A percentile compares a stretch with the other conserved stretches of the same genome.
These are phyloP conservation scores for Raddia distichophylla DNA, from an alignment of 176 grass and related monocot genomes.

Conservation along the genomic window DNA sequence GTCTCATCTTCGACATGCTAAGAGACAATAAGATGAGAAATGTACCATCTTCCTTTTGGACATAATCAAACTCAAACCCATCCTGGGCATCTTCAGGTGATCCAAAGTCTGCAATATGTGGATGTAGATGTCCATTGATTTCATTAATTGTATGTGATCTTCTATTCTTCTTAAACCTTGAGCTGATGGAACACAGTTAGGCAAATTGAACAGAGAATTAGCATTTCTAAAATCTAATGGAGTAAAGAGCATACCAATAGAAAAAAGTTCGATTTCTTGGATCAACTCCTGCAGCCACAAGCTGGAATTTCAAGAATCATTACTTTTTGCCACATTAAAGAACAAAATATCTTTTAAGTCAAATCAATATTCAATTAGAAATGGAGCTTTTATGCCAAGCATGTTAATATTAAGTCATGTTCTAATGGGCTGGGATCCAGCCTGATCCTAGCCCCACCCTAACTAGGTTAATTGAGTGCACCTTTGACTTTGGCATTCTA, in stretches of 20 bases:
- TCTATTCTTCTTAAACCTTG: slow-evolving; percentile 60
- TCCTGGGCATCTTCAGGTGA: slow-evolving; percentile 54
- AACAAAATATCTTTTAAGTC: neutral
- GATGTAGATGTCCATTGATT: slow-evolving; percentile 40
- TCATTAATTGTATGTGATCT: slow-evolving; percentile 47
- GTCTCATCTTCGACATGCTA: too few relatives aligned
- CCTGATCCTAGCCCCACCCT: neutral
- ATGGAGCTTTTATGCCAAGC: slow-evolving; percentile 6
- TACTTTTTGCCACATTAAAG: slow-evolving; percentile 12
- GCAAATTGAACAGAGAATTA: neutral
- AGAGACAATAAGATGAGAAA: slow-evolving; percentile 23
- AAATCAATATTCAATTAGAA: slow-evolving; percentile 17
- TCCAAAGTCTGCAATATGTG: slow-evolving; percentile 51
- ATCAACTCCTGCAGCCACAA: slow-evolving; percentile 62
- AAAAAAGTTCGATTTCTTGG: slow-evolving; percentile 65
- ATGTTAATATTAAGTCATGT: neutral
- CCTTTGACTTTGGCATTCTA: slow-evolving; percentile 16
- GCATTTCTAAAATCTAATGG: slow-evolving; percentile 26
- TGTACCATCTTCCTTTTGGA: slow-evolving; percentile 59
- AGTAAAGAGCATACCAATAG: slow-evolving; percentile 57
- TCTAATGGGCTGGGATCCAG: neutral
- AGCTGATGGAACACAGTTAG: slow-evolving; percentile 55
- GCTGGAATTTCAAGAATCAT: slow-evolving; percentile 50
- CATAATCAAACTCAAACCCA: slow-evolving; percentile 45
- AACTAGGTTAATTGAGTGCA: neutral